Conservation (phyloP, 2,329 filamentous ascomycete genomes). For the Aspergillus sp. region DNA sequence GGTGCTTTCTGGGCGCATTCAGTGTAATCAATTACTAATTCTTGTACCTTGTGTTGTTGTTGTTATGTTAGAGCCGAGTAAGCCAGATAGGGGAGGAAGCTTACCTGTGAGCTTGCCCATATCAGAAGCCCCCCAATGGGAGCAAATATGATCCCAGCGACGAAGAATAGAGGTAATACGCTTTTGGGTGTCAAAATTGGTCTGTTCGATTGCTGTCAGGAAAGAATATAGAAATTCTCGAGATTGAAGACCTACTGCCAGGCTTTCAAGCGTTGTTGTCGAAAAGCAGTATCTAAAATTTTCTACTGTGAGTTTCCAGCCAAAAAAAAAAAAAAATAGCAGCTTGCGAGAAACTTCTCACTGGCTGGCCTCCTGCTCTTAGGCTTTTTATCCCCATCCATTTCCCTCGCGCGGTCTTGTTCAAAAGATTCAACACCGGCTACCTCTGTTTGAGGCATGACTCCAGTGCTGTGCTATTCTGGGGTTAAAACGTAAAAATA, state of each 20-base stretch:
- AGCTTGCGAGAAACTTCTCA: conserved; percentile 38
- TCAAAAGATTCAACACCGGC: conserved; percentile 39
- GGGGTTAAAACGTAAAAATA: too few species aligned
- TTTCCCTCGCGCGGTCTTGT: conserved; percentile 35
- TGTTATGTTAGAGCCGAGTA: background rate
- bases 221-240: background rate
- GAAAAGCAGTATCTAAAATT: conserved; percentile 79
- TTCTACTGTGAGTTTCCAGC: background rate
- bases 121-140: conserved; percentile 84
- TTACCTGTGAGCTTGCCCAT: conserved; percentile 76
- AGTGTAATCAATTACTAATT: conserved; percentile 87
- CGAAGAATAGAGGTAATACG: conserved; percentile 85
- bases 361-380: conserved; percentile 91
- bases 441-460: conserved; percentile 41
- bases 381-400: conserved; percentile 63
- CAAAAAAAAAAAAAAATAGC: conserved; percentile 4
- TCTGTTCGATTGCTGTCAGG: conserved; percentile 44
- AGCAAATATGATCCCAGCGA: conserved; percentile 85
- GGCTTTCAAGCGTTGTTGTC: conserved; percentile 94
- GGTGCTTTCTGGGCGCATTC: conserved; percentile 61
- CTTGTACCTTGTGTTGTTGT: conserved; percentile 72
- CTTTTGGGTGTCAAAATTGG: conserved; percentile 95
- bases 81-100: background rate
- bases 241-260: conserved; percentile 70
- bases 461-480: too few species aligned